These are phyloP conservation scores for Lactuca sativa DNA, from an alignment of 129 eudicot species.

Conservation along the genomic window DNA sequence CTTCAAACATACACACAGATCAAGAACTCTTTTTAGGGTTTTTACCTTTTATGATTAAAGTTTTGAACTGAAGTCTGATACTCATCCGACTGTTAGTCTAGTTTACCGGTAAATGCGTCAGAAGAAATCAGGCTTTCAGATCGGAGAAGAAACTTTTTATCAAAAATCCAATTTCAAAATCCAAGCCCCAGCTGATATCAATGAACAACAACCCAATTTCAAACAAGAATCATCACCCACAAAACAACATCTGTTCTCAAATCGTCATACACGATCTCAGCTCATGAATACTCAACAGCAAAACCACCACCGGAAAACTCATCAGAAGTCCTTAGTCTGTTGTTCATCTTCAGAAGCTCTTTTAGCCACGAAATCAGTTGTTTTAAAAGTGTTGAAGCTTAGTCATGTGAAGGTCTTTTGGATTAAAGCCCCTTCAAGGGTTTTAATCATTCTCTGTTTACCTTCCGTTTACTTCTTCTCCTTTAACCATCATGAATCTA, in stretches of 20 bases:
- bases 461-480: conserved; percentile 60
- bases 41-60: not conserved
- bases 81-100: not conserved
- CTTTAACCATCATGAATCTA: conserved; percentile 31
- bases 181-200: conserved; percentile 13
- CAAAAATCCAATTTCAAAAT: conserved; percentile 25
- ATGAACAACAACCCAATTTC: conserved; percentile 14
- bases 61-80: not conserved
- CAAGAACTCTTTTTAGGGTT: conserved; percentile 4
- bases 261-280: not conserved
- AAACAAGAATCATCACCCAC: not conserved
- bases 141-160: conserved; percentile 29
- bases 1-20: conserved; percentile 23
- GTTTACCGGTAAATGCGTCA: conserved; percentile 50
- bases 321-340: conserved; percentile 31
- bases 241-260: conserved; percentile 1
- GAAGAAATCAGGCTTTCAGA: conserved; percentile 46
- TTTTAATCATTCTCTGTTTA: conserved; percentile 45
- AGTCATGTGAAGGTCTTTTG: conserved; percentile 36
- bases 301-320: conserved; percentile 19
- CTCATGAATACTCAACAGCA: conserved; percentile 28
- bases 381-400: conserved; percentile 34
- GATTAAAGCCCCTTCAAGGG: conserved; percentile 51
- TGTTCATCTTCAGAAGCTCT: conserved; percentile 44
- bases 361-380: conserved; percentile 48